Base-by-base conservation (phyloP, 164 flowering plant genomes). In the Platanus orientalis region DNA sequence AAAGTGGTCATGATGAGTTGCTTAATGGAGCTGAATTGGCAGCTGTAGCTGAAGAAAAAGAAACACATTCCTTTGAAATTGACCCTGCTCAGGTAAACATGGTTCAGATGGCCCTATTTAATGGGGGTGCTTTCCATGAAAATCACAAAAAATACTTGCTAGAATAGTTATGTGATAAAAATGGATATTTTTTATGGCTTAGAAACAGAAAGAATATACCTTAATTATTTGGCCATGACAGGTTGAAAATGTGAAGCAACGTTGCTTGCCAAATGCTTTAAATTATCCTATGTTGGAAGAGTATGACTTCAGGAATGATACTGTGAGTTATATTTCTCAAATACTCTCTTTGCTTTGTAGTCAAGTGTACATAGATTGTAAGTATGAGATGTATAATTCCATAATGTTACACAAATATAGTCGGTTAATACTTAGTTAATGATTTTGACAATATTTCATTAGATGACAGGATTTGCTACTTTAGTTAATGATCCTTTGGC, bases 281-380 rank as follows among this genome's bases (percentile, higher is more conserved):
- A 94, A 94, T 74, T 91, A 87, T 75, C 99, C 99, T 21, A 91
- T 94, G 99, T 68, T 94, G 81, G 99, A 94, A 81, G 97, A 94
- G 76, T 94, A 94, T 72, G 99, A 94, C 75, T 94, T 94, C 80
- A 80, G 99, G 74, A 94, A 94, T 80, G 99, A 94, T 65, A 85
- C 92, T 7, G 98, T 93, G 71, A 80, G 90, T 78, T 65, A 24
- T n/a, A 29, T 44, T 28, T 60, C 53, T 61, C 44, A 62, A 21
- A 51, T 47, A 19, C 23, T 47, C 51, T 32, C 23, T 47, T 47
- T 20, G 2, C 23, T 51, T 1, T 52, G 61, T 16, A 57, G 34
- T 57, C 32, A 7, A 19, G 12, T 48, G 47, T 26, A 3, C 25
- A 24, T 29, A 4, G 17, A 42, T 58, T 24, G 3, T 6, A 58